Evolutionary conservation across 257 asterid genomes (phyloP), one percentile per base, ranked within the genome.

Genomic region (Lycium barbarum): DNA sequence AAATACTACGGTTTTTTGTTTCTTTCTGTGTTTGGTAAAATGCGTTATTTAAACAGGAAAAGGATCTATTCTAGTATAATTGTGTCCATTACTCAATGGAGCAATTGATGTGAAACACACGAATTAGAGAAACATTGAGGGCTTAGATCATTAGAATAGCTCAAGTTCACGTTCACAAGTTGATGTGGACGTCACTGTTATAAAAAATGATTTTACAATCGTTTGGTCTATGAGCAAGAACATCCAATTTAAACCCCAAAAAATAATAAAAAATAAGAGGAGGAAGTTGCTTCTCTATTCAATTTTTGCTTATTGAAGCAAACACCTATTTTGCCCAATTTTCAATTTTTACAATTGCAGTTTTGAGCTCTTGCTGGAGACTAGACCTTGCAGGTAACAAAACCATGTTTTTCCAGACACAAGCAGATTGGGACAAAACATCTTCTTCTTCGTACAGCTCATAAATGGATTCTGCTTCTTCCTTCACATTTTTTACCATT

Each of bases 401-500:
- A 15, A 93, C 97, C 2, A 88, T 58, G 36, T 93, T 92, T 2
- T 92, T 91, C 99, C 98, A 96, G 47, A 93, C 89, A 0, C 98
- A 91, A 63, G 90, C 93, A 0, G 90, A 85, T 62, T 88, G 87
- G 17, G 81, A 71, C 4, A 88, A 84, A 22, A 55, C 87, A 73
- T 86, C 90, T 0, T 82, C 51, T 3, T 88, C 93, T 49, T 86
- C 81, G 81, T 95, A 87, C 17, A 96, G 90, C 85, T 95, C 97
- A 63, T 80, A 84, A 67, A 96, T 91, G 8, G 95, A 92, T 63
- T 93, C 98, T 43, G 99, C 98, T 66, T 93, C 97, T 0, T 93
- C 95, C n/a, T 95, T 93, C 94, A 96, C 53, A 11, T 76, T 88
- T 85, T 90, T 84, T 6, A 93, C 97, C 12, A 88, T 76, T 14